Conservation (phyloP, 139 green algal genomes). For the Edaphochlamys debaryana region DNA sequence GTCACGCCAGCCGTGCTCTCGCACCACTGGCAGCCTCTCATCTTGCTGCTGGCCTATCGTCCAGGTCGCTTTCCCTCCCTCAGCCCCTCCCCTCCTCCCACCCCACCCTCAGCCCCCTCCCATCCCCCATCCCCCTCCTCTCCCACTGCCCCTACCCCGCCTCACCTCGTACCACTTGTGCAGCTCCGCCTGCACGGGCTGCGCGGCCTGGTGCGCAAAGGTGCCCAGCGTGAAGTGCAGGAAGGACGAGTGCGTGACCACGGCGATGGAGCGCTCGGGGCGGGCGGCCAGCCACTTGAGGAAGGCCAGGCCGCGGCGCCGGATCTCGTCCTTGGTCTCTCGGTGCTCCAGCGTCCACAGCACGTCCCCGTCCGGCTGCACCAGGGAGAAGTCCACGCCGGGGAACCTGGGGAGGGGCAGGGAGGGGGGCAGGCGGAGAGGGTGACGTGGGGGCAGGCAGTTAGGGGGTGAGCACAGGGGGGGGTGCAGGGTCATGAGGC, state of each 20-base stretch:
- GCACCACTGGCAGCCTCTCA: too few relatives aligned
- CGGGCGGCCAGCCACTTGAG: slow-evolving; percentile 31
- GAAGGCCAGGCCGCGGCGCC: slow-evolving; percentile 29
- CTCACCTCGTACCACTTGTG: slow-evolving; percentile 20
- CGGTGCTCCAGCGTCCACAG: slow-evolving; percentile 53
- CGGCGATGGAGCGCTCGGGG: slow-evolving; percentile 59
- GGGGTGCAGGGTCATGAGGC: not conserved
- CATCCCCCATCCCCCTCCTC: too few relatives aligned
- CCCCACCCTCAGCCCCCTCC: too few relatives aligned
- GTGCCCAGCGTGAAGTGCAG: slow-evolving; percentile 54
- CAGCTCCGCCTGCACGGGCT: slow-evolving; percentile 42
- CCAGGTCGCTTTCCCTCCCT: too few relatives aligned
- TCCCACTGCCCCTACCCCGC: too few relatives aligned
- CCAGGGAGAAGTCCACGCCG: slow-evolving; percentile 64
- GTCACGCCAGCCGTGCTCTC: too few relatives aligned
- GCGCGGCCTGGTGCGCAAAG: slow-evolving; percentile 23
- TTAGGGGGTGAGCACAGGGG: not conserved
- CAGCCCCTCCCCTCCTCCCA: too few relatives aligned
- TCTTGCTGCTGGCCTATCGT: too few relatives aligned
- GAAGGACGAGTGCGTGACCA: slow-evolving; percentile 63
- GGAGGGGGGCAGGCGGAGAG: not conserved
- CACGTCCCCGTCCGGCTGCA: slow-evolving; percentile 57
- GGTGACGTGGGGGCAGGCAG: not conserved
- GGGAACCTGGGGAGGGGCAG: slow-evolving; percentile 19
- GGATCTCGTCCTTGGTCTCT: slow-evolving; percentile 59